Evolutionary conservation across 73 alveolate genomes (phyloP).

Genomic region (Uronychia binucleata): DNA sequence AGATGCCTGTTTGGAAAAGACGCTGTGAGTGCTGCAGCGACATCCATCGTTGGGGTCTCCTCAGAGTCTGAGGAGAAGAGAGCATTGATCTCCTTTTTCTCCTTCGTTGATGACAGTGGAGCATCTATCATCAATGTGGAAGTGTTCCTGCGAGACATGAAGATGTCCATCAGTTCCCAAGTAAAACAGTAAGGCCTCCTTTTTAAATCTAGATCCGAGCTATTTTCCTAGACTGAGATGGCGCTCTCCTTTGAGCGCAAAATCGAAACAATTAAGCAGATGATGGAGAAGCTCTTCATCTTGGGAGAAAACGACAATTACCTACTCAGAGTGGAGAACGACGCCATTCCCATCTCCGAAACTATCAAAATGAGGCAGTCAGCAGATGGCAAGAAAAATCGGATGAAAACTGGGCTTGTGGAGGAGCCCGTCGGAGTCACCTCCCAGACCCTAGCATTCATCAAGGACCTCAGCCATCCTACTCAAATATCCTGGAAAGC

Average conservation of each 20-base stretch:
- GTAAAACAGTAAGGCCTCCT: neutral
- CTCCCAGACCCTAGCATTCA: neutral
- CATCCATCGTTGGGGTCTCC: neutral
- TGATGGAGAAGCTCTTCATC: slow-evolving; percentile 51
- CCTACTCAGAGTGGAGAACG: slow-evolving; percentile 49
- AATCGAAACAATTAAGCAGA: slow-evolving; percentile 24
- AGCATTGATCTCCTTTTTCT: slow-evolving; percentile 30
- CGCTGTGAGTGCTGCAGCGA: neutral
- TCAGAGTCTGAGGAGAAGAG: slow-evolving; percentile 12
- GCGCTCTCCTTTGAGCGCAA: neutral
- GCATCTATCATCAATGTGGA: slow-evolving; percentile 18
- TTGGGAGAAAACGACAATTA: slow-evolving; percentile 29
- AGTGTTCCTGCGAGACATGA: slow-evolving; percentile 29
- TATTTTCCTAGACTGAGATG: slow-evolving; percentile 7
- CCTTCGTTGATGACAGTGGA: slow-evolving; percentile 8
- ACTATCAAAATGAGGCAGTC: neutral
- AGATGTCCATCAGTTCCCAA: slow-evolving; percentile 45
- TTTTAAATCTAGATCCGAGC: neutral
- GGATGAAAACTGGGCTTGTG: neutral
- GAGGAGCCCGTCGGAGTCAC: neutral
- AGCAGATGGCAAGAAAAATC: neutral
- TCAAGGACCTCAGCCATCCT: neutral
- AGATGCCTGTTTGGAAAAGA: slow-evolving; percentile 37
- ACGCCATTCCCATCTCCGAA: slow-evolving; percentile 34
- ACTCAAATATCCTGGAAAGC: neutral